Percentiles rank a stretch among this genome's conserved stretches.
phyloP scores from a whole-genome alignment of 352 stramenopile species.

The Globisporangium canariense region DNA sequence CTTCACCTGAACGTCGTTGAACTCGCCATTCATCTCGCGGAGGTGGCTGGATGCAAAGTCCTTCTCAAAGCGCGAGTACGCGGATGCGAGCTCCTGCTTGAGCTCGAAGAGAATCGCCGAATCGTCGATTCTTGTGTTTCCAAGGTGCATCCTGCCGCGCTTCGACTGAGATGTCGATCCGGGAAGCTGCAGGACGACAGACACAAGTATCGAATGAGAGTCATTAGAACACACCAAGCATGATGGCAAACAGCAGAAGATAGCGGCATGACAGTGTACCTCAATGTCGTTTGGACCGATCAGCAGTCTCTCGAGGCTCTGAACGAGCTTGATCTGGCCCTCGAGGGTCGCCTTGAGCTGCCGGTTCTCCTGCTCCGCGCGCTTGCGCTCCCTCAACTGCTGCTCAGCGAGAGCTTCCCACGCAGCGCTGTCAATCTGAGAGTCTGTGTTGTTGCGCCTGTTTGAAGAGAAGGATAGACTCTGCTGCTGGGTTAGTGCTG shows the following conservation, averaged over 20 bases:
- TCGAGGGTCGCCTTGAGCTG: slow-evolving; percentile 26
- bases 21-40: slow-evolving; percentile 6
- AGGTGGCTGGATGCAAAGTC: slow-evolving; percentile 17
- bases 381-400: slow-evolving; percentile 23
- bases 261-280: not conserved
- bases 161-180: slow-evolving; percentile 15
- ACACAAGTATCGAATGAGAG: too few species aligned
- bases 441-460: not conserved
- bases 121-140: slow-evolving; percentile 14
- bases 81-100: slow-evolving; percentile 18
- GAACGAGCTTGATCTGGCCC: slow-evolving; percentile 30
- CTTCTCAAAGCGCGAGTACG: slow-evolving; percentile 18
- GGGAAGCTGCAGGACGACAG: not conserved
- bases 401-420: slow-evolving; percentile 31
- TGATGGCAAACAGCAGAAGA: too few species aligned
- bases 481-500: not conserved
- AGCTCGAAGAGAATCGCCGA: slow-evolving; percentile 29
- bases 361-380: slow-evolving; percentile 30
- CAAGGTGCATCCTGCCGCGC: slow-evolving; percentile 15
- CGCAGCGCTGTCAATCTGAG: not conserved
- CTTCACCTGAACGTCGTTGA: slow-evolving; percentile 22
- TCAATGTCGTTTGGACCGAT: slow-evolving; percentile 23
- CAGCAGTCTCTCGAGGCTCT: slow-evolving; percentile 25
- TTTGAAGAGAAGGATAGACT: not conserved
- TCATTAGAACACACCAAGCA: too few species aligned